Base-by-base conservation (phyloP, 495 filamentous ascomycete genomes). In the Aspergillus diversus region DNA sequence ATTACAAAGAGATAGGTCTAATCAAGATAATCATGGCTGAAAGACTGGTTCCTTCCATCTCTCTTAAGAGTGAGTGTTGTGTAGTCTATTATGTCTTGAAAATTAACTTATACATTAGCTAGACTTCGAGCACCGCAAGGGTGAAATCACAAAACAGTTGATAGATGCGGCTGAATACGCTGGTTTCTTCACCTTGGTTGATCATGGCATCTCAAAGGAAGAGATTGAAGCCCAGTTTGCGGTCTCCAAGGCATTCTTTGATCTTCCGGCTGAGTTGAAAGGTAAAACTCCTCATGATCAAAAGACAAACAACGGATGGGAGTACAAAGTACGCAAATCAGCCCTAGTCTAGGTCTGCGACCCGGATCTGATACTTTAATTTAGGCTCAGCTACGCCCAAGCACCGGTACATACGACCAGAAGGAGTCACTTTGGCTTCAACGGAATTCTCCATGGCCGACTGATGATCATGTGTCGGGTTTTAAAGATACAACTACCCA, bases 1-100 rank as follows among this genome's bases (percentile, higher is more conserved):
- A n/a, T n/a, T n/a, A n/a, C n/a, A n/a, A n/a, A 57, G 17, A 43
- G 16, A 12, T 43, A 43, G 43, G 54, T 21, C 27, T 21, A 42
- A 57, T 1, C 3, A 16, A 6, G 43, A n/a, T 27, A 27, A 27
- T 27, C 54, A 57, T 57, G 54, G 34, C 54, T 11, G 32, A 57
- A 42, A 8, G 16, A 27, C 27, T 57, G 54, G 54, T 57, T 21
- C 54, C 54, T 9, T 12, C 35, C 35, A 57, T 55, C 35, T 55
- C 53, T 7, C 12, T 55, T 1, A 9, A 5, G 37, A 32, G 53
- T 55, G 12, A 12, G 37, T 1, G 39, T 9, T 3, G 15, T 3
- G 39, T 43, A 9, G 3, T 43, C 1, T 15, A 1, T 27, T 27
- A 39, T 39, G 7, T 7, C 1, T 13, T 3, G 37, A 7, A 39